Evolutionary conservation across 73 alveolate genomes (phyloP).

Genomic region (Paramecium sexaurelia): DNA sequence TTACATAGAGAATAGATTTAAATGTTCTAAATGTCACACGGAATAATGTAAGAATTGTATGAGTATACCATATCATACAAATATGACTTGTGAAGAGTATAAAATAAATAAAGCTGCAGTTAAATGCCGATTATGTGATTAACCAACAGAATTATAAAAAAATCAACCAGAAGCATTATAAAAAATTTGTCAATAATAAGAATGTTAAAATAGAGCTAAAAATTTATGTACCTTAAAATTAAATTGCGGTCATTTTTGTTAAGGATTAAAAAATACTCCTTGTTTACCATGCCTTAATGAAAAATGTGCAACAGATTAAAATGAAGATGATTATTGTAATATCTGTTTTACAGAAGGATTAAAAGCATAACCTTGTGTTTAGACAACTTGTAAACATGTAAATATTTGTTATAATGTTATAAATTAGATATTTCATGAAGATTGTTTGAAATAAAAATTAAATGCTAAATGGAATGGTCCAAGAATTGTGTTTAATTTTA

Average conservation of each 20-base stretch:
- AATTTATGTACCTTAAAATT: conserved; percentile 17
- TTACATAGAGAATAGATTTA: conserved; percentile 12
- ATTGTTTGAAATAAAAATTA: conserved; percentile 62
- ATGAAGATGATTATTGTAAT: conserved; percentile 69
- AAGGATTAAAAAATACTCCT: conserved; percentile 49
- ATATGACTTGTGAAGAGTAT: conserved; percentile 27
- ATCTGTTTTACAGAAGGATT: conserved; percentile 72
- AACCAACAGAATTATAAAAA: conserved; percentile 16
- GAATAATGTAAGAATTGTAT: conserved; percentile 36
- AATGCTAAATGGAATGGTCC: conserved; percentile 80
- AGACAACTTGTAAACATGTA: conserved; percentile 63
- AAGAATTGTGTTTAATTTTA: conserved; percentile 75
- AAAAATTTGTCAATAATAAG: conserved; percentile 40
- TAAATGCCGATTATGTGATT: conserved; percentile 51
- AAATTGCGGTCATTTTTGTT: conserved; percentile 65
- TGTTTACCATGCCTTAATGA: conserved; percentile 61
- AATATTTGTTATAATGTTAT: background rate
- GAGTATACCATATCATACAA: conserved; percentile 12
- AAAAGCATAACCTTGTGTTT: conserved; percentile 62
- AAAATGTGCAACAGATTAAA: conserved; percentile 10
- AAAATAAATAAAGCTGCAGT: background rate
- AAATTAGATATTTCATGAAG: conserved; percentile 60
- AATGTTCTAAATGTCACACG: conserved; percentile 39
- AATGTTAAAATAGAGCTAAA: conserved; percentile 34
- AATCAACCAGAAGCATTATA: conserved; percentile 44